Evolutionary conservation across 2,329 filamentous ascomycete species (phyloP).

Genomic region (Nemania abortiva): DNA sequence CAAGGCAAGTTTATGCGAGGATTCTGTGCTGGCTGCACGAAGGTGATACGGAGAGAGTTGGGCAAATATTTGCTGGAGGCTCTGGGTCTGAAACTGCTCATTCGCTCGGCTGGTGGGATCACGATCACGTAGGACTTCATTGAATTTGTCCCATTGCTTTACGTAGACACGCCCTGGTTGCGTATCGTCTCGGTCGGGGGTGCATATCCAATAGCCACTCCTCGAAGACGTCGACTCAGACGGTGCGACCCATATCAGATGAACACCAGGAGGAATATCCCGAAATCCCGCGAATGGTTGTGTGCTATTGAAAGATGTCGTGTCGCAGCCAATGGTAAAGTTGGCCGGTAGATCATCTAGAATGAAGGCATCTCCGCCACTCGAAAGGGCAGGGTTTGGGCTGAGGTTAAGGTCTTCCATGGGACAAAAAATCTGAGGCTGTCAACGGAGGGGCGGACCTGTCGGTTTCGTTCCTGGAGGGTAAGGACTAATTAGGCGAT

Average conservation of each 20-base stretch:
- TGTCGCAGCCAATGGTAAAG: conserved; percentile 67
- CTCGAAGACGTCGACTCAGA: conserved; percentile 61
- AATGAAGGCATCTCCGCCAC: conserved; percentile 63
- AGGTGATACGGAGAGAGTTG: conserved; percentile 61
- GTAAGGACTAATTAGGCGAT: conserved; percentile 8
- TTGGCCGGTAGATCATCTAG: conserved; percentile 64
- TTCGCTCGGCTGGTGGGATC: conserved; percentile 62
- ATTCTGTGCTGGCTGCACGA: conserved; percentile 45
- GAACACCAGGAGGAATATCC: conserved; percentile 66
- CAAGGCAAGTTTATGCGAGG: conserved; percentile 27
- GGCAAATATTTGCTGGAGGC: conserved; percentile 54
- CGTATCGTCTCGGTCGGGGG: conserved; percentile 48
- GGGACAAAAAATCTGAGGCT: conserved; percentile 29
- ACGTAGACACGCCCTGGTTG: conserved; percentile 51
- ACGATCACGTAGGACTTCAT: conserved; percentile 65
- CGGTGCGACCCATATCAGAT: conserved; percentile 71
- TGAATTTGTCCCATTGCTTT: conserved; percentile 62
- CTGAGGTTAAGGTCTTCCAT: conserved; percentile 38
- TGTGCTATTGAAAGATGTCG: conserved; percentile 60
- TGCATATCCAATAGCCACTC: conserved; percentile 69
- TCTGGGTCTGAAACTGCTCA: conserved; percentile 58
- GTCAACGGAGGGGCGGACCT: conserved; percentile 7
- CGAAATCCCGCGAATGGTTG: conserved; percentile 65
- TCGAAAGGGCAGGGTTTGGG: conserved; percentile 48
- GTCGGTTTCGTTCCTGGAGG: conserved; percentile 31